Evolutionary conservation across 495 filamentous ascomycete species (phyloP), one percentile per base, ranked within the genome.

Genomic region (Penicillium canescens): DNA sequence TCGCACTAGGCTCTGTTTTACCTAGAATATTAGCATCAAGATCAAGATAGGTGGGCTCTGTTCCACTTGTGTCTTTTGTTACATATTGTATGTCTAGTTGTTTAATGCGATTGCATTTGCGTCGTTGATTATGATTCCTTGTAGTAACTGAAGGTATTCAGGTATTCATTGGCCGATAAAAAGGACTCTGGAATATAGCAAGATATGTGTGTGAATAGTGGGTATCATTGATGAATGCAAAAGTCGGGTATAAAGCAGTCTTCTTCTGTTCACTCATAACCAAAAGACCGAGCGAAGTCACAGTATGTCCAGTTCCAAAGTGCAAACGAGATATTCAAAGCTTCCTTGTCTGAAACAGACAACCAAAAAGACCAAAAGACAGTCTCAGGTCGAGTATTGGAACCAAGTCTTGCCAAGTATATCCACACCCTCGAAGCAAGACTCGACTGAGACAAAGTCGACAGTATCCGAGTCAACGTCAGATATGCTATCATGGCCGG

Each of bases 21-120:
- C 38, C 28, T 42, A 43, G 28, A 36, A 34, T 2, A 7, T 31
- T 31, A 10, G 28, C 28, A 31, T 31, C 28, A 24, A 24, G 28
- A 10, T 31, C 9, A 31, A 8, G 6, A 31, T 10, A 31, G 6
- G 8, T 31, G 28, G 8, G 6, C 6, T 31, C 9, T 31, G 41
- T 42, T 10, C 13, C 43, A 24, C 49, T 52, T 37, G 39, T 5
- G 28, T 10, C 28, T 31, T 31, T 31, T 31, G 28, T 31, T 31
- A 39, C 50, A 53, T 46, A 45, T 45, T 53, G 42, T 53, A 39
- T 39, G 6, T 31, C 6, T 31, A 31, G 28, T 8, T 31, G 6
- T 7, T 2, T 31, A 31, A 31, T 31, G 28, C 28, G 8, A 31
- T 31, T 31, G 28, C 8, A 31, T 31, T 31, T 31, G 6, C 9